Percentiles rank a stretch among this genome's conserved stretches.
phyloP scores from a whole-genome alignment of 352 stramenopile species.

The Globisporangium apiculatum region DNA sequence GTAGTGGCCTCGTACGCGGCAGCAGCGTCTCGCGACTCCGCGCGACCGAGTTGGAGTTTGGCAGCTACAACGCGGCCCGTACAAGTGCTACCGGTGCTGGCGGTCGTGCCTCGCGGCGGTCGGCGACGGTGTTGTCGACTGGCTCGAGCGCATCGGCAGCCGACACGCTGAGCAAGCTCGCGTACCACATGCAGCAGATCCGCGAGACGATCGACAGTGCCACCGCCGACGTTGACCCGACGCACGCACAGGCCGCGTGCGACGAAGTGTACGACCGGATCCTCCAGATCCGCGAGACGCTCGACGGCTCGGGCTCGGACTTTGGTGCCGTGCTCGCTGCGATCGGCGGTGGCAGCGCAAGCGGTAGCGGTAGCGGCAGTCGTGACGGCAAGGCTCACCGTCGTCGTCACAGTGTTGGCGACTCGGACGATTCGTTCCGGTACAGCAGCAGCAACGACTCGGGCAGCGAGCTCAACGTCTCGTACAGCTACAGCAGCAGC shows the following conservation, averaged over 20 bases:
- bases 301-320: slow-evolving; percentile 38
- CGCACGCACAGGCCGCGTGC: slow-evolving; percentile 19
- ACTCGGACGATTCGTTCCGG: slow-evolving; percentile 5
- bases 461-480: not conserved
- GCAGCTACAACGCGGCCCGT: not conserved
- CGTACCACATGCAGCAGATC: slow-evolving; percentile 60
- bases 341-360: slow-evolving; percentile 11
- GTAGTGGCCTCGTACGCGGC: not conserved
- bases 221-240: slow-evolving; percentile 45
- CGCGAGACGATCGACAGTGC: slow-evolving; percentile 53
- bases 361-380: not conserved
- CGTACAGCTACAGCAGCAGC: slow-evolving; percentile 7
- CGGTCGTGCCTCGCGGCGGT: not conserved
- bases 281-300: slow-evolving; percentile 37
- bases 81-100: too few relatives aligned
- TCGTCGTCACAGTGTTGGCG: not conserved
- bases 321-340: slow-evolving; percentile 37
- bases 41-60: slow-evolving; percentile 14
- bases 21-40: slow-evolving; percentile 17
- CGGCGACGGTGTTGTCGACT: not conserved
- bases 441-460: slow-evolving; percentile 6
- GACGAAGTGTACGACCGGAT: slow-evolving; percentile 47
- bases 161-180: slow-evolving; percentile 40
- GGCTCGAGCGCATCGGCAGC: not conserved
- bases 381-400: too few relatives aligned